phyloP scores from a whole-genome alignment of 305 asterid genomes.

The Fraxinus ornus region DNA sequence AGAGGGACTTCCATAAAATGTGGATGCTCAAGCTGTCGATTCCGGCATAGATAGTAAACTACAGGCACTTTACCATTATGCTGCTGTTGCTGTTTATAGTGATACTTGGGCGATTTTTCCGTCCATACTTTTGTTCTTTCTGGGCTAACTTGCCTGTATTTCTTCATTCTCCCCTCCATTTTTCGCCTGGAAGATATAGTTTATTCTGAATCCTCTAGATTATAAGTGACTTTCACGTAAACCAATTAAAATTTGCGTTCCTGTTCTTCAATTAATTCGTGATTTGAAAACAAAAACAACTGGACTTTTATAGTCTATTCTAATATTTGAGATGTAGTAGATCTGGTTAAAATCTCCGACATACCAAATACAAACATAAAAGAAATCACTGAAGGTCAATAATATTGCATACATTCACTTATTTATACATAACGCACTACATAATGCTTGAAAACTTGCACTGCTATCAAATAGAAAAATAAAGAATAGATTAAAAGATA shows the following conservation, averaged over 20 bases:
- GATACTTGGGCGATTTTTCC: constrained; percentile 73
- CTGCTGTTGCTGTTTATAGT: constrained; percentile 26
- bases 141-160: constrained; percentile 62
- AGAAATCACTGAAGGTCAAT: not conserved
- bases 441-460: not conserved
- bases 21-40: constrained; percentile 54
- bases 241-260: not conserved
- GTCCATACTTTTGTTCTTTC: constrained; percentile 88
- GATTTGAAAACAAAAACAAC: not conserved
- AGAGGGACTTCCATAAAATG: constrained; percentile 49
- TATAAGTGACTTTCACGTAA: constrained; percentile 9
- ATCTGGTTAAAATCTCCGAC: constrained; percentile 22
- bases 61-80: not conserved
- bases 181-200: constrained; percentile 13
- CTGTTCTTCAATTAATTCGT: not conserved
- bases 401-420: not conserved
- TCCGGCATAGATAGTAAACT: constrained; percentile 6
- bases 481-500: not conserved
- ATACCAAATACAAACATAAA: constrained; percentile 3
- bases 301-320: not conserved
- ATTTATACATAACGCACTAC: not conserved
- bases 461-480: not conserved
- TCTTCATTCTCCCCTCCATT: constrained; percentile 71
- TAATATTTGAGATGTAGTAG: constrained; percentile 16
- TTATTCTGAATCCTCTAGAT: constrained; percentile 18